Evolutionary conservation across 495 filamentous ascomycete species (phyloP).

Genomic region (Penicillium mononematosum): DNA sequence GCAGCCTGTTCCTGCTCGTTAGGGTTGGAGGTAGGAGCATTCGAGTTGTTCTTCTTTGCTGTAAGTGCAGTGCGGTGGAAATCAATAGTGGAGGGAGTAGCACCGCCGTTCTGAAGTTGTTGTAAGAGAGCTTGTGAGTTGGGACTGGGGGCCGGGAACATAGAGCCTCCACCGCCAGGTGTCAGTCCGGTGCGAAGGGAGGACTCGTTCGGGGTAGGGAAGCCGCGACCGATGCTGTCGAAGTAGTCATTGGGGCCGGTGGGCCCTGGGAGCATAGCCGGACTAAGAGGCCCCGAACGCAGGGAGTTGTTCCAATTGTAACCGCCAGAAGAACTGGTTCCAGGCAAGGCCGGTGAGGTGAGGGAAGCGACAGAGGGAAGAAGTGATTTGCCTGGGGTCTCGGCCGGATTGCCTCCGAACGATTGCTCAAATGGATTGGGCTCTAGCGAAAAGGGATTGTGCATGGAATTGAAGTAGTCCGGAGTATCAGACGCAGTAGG

Average conservation of each 20-base stretch:
- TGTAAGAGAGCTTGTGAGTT: slow-evolving; percentile 79
- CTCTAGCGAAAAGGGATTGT: slow-evolving; percentile 71
- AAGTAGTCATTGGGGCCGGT: slow-evolving; percentile 76
- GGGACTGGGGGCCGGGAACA: slow-evolving; percentile 92
- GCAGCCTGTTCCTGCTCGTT: slow-evolving; percentile 48
- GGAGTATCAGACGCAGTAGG: slow-evolving; percentile 57
- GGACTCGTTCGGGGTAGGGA: slow-evolving; percentile 97
- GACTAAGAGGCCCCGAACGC: slow-evolving; percentile 88
- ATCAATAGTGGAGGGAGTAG: slow-evolving; percentile 87
- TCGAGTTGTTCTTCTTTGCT: slow-evolving; percentile 63
- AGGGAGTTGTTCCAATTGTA: slow-evolving; percentile 86
- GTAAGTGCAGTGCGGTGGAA: slow-evolving; percentile 92
- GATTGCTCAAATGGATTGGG: slow-evolving; percentile 97
- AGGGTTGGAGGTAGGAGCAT: slow-evolving; percentile 52
- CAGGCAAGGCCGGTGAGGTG: slow-evolving; percentile 84
- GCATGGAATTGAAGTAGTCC: slow-evolving; percentile 73
- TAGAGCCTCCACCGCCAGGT: slow-evolving; percentile 92
- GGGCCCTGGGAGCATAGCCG: slow-evolving; percentile 93
- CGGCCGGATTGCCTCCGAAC: slow-evolving; percentile 63
- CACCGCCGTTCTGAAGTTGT: slow-evolving; percentile 72
- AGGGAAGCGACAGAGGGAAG: slow-evolving; percentile 88
- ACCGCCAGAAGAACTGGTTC: slow-evolving; percentile 58
- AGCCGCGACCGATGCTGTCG: slow-evolving; percentile 76
- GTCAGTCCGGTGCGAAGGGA: slow-evolving; percentile 89
- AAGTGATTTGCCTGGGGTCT: slow-evolving; percentile 86